Evolutionary conservation across 805 yeast genomes (phyloP), one percentile per base, ranked within the genome.

Genomic region (Alloascoidea hylecoeti): DNA sequence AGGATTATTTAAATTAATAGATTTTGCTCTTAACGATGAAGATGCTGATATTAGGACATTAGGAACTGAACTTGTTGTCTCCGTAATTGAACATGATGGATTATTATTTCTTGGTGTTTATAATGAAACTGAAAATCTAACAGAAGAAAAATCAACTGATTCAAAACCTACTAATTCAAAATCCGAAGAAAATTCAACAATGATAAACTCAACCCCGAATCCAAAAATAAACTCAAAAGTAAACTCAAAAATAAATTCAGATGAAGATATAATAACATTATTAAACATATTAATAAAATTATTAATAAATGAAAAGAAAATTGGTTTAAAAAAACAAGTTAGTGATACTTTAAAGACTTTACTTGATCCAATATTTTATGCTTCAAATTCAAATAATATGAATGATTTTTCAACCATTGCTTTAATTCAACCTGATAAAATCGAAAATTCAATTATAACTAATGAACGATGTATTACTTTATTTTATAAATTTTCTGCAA

Each of bases 61-160:
- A 16, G 94, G 94, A 0, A 77, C 92, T 0, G 96, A 89, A 50
- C 58, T 84, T 5, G 69, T 88, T 13, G 80, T 82, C 5, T 64
- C 85, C 1, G 76, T 86, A 3, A 78, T 88, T 17, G 96, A 88
- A 42, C 89, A 82, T 47, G 95, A 86, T 49, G 77, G 82, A 55
- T 75, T 13, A 55, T 82, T 33, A 73, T 83, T 28, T 37, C 48
- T 12, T 16, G 17, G 27, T 38, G 42, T 38, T 39, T 19, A 35
- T 38, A 13, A 3, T 15, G 36, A 2, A 18, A 33, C 18, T 38
- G 27, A 15, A 16, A 12, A 14, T 15, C 4, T 28, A 17, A 35
- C 35, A 5, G 42, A 33, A 16, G 12, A 15, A 12, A 9, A 40
- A 30, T 47, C 39, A 28, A 38, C 33, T 34, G 39, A 37, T 18